A percentile compares a stretch with the other conserved stretches of the same genome.
These are phyloP conservation scores for Metschnikowia lachancei DNA, from an alignment of 805 yeast genomes.

Conservation along the genomic window DNA sequence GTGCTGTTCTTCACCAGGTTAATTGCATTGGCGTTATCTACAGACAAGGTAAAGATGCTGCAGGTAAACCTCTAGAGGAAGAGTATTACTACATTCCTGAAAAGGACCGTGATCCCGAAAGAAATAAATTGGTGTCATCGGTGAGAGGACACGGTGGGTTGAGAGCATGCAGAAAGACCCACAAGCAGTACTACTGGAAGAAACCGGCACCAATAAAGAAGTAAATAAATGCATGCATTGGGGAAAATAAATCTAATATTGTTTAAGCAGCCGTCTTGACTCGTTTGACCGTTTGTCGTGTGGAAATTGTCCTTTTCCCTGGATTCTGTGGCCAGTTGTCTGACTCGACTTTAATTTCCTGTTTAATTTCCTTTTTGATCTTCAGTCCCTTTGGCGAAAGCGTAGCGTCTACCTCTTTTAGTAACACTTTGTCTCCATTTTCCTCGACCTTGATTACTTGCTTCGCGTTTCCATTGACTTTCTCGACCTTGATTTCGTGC, in stretches of 20 bases:
- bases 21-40: slow-evolving; percentile 81
- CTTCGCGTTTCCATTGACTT: slow-evolving; percentile 11
- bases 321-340: neutral
- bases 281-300: slow-evolving; percentile 5
- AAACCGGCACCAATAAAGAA: slow-evolving; percentile 51
- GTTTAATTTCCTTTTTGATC: neutral
- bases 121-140: slow-evolving; percentile 68
- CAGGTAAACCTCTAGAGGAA: slow-evolving; percentile 90
- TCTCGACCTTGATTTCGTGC: slow-evolving; percentile 14
- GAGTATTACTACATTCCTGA: slow-evolving; percentile 91
- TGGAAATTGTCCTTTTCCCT: neutral
- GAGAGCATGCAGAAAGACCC: slow-evolving; percentile 88
- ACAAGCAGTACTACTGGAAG: slow-evolving; percentile 83
- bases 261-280: slow-evolving; percentile 8
- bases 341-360: neutral
- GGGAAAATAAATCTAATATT: too few relatives aligned
- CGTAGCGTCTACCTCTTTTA: neutral
- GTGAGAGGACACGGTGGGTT: slow-evolving; percentile 78
- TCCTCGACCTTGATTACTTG: slow-evolving; percentile 13
- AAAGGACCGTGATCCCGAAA: slow-evolving; percentile 66
- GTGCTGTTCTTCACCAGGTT: slow-evolving; percentile 43
- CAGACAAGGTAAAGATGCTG: slow-evolving; percentile 92
- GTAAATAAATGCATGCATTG: slow-evolving; percentile 10
- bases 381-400: neutral
- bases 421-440: neutral